A percentile compares a stretch with the other conserved stretches of the same genome.
Conservation (phyloP, 2,329 filamentous ascomycete species). For the Magnaporthiopsis incrustans region DNA sequence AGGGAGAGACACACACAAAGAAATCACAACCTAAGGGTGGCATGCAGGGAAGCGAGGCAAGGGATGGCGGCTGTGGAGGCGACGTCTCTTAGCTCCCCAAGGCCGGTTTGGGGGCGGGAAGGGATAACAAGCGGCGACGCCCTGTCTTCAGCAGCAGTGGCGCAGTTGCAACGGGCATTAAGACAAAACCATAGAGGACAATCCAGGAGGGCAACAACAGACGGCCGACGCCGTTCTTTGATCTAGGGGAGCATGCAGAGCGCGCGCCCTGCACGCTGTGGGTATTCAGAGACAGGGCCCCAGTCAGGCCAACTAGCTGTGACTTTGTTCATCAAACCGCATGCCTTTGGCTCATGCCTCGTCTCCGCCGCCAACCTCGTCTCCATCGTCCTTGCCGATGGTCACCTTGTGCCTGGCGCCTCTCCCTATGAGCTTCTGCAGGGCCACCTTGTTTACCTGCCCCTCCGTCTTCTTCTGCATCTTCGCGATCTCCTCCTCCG, state of each 20-base stretch:
- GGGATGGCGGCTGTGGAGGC: background rate
- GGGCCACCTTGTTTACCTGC: conserved; percentile 82
- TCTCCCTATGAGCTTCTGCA: conserved; percentile 79
- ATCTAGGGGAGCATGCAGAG: background rate
- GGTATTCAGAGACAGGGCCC: background rate
- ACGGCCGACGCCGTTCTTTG: background rate
- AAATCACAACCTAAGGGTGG: background rate
- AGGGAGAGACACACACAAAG: background rate
- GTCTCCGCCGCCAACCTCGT: conserved; percentile 2
- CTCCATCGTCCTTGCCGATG: conserved; percentile 3
- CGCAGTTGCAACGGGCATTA: background rate
- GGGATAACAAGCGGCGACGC: background rate
- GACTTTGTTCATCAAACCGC: conserved; percentile 7
- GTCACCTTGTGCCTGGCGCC: conserved; percentile 10
- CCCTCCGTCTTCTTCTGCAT: conserved; percentile 94
- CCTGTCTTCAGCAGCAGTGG: background rate
- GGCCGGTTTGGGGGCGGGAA: background rate
- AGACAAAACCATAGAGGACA: background rate
- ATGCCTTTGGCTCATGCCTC: conserved; percentile 6
- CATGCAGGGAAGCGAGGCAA: background rate
- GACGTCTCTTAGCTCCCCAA: background rate
- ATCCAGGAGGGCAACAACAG: background rate
- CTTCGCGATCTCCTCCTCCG: conserved; percentile 91
- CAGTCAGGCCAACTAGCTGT: conserved; percentile 1
- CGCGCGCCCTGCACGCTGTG: background rate